A percentile compares a stretch with the other conserved stretches of the same genome.
Conservation (phyloP, 768 basidiomycete genomes). For the Boletus sp. region DNA sequence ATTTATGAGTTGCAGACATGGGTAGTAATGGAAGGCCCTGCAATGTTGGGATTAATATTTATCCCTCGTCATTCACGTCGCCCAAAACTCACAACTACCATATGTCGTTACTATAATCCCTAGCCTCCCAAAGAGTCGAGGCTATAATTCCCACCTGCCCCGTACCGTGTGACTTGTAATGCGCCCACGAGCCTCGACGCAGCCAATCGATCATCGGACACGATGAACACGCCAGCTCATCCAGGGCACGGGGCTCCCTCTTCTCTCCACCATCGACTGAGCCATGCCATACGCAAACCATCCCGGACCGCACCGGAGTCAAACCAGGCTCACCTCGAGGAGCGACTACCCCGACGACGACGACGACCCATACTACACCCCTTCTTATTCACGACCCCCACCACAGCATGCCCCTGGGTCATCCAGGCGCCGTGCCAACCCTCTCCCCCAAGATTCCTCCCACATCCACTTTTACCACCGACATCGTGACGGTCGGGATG, state of each 20-base stretch:
- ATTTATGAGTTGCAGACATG: too few species aligned
- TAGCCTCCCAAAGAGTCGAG: too few species aligned
- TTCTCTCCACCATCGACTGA: neutral
- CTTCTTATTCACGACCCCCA: slow-evolving; percentile 8
- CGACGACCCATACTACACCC: slow-evolving; percentile 14
- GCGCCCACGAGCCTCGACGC: slow-evolving; percentile 2
- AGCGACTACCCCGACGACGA: slow-evolving; percentile 15
- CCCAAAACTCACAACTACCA: too few species aligned
- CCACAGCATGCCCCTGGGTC: slow-evolving; percentile 3
- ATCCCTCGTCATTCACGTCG: too few species aligned
- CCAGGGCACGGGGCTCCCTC: slow-evolving; percentile 1
- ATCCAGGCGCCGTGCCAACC: slow-evolving; percentile 19
- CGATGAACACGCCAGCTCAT: neutral
- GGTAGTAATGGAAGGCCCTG: too few species aligned
- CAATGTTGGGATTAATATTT: too few species aligned
- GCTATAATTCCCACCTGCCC: too few species aligned
- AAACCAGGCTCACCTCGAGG: neutral
- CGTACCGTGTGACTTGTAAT: too few species aligned
- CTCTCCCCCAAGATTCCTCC: slow-evolving; percentile 4
- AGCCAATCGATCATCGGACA: slow-evolving; percentile 9
- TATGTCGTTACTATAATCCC: too few species aligned
- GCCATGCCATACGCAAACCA: slow-evolving; percentile 8
- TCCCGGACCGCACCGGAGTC: neutral
- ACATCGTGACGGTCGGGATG: slow-evolving; percentile 24
- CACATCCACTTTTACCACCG: slow-evolving; percentile 14